These are phyloP conservation scores for Schizophyllum amplum DNA, from an alignment of 1,284 basidiomycete genomes.

Conservation along the genomic window DNA sequence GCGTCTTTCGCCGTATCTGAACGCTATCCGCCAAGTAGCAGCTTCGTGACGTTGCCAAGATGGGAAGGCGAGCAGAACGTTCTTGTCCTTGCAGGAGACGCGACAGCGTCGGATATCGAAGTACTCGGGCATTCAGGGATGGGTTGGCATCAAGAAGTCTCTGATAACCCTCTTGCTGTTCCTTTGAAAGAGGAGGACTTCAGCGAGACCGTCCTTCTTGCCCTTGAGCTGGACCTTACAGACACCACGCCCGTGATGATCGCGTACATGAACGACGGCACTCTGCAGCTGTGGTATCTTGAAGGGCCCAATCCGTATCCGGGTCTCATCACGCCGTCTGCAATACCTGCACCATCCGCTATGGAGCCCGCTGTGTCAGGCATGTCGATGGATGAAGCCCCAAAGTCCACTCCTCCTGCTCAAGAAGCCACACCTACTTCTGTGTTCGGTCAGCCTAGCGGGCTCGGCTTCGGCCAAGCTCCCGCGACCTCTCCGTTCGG, in stretches of 20 bases:
- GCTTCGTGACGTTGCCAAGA: slow-evolving; percentile 46
- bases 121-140: slow-evolving; percentile 46
- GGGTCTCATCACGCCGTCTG: slow-evolving; percentile 34
- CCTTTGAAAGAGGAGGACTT: slow-evolving; percentile 60
- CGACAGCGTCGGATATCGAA: slow-evolving; percentile 71
- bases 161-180: slow-evolving; percentile 70
- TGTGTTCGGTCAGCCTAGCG: no score
- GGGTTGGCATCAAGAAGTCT: slow-evolving; percentile 62
- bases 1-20: slow-evolving; percentile 50
- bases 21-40: slow-evolving; percentile 41
- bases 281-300: slow-evolving; percentile 68
- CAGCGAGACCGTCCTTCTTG: slow-evolving; percentile 67
- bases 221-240: slow-evolving; percentile 65
- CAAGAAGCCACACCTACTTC: no score
- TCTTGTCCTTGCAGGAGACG: slow-evolving; percentile 64
- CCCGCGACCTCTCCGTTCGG: slow-evolving; percentile 3
- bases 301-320: slow-evolving; percentile 55
- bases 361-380: neutral
- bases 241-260: slow-evolving; percentile 59
- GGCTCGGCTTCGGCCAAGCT: slow-evolving; percentile 12
- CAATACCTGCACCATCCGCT: slow-evolving; percentile 4
- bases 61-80: slow-evolving; percentile 49
- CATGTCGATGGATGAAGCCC: neutral
- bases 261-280: slow-evolving; percentile 76
- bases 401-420: no score